Percentiles rank a stretch among this genome's conserved stretches.
These are phyloP conservation scores for Urochloa ruziziensis DNA, from an alignment of 176 grass and related monocot genomes.

Conservation along the genomic window DNA sequence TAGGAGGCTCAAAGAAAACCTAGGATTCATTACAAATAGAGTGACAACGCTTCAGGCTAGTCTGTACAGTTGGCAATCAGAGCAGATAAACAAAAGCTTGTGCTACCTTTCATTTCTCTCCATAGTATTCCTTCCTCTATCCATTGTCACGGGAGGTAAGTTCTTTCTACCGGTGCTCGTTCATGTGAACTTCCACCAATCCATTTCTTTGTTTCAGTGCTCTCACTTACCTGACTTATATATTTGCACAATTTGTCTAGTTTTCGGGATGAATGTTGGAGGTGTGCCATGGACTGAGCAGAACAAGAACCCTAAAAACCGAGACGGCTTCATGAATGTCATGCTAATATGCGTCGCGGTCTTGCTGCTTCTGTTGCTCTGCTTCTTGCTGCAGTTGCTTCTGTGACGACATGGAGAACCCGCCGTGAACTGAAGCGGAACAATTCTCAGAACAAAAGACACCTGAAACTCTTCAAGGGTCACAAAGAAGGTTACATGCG, in stretches of 20 bases:
- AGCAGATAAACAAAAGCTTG: conserved; percentile 90
- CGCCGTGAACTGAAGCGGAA: conserved; percentile 47
- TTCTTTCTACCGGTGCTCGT: background rate
- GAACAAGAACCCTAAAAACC: conserved; percentile 55
- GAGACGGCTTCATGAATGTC: conserved; percentile 84
- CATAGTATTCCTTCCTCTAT: conserved; percentile 89
- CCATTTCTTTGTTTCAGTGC: background rate
- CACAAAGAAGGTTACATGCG: conserved; percentile 63
- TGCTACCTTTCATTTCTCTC: conserved; percentile 94
- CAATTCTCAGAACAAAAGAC: conserved; percentile 63
- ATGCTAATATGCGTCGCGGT: conserved; percentile 68
- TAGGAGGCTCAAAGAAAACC: conserved; percentile 88
- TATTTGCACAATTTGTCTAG: conserved; percentile 28
- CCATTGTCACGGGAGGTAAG: conserved; percentile 87
- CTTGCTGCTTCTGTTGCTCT: conserved; percentile 64
- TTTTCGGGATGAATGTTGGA: conserved; percentile 97
- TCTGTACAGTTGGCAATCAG: conserved; percentile 92
- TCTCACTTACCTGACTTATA: conserved; percentile 13
- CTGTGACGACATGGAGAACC: conserved; percentile 61
- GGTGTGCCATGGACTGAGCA: conserved; percentile 87
- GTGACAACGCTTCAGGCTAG: conserved; percentile 86
- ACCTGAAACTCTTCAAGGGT: conserved; percentile 50
- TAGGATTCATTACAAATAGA: conserved; percentile 81
- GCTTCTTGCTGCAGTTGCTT: conserved; percentile 84
- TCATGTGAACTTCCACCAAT: background rate